A percentile compares a stretch with the other conserved stretches of the same genome.
phyloP scores from a whole-genome alignment of 352 stramenopile genomes.

The Phytophthora hibernalis region DNA sequence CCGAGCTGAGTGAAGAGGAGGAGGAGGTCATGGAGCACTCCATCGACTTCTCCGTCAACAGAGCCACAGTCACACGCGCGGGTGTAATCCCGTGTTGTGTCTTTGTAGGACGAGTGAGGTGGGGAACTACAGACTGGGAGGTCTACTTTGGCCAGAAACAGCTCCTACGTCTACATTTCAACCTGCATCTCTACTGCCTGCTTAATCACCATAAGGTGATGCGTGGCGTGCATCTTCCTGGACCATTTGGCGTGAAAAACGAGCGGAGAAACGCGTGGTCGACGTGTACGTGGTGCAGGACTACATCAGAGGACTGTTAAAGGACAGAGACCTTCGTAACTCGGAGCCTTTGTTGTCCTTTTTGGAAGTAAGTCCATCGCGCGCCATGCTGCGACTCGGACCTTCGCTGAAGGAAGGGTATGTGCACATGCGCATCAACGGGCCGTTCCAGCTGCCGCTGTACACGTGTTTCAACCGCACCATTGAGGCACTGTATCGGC shows the following conservation, averaged over 20 bases:
- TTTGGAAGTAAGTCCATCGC: conserved; percentile 80
- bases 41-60: conserved; percentile 79
- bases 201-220: conserved; percentile 57
- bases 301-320: conserved; percentile 73
- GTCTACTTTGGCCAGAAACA: conserved; percentile 91
- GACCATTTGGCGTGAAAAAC: conserved; percentile 87
- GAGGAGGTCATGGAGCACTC: conserved; percentile 77
- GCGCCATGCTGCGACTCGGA: conserved; percentile 75
- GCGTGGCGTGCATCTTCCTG: conserved; percentile 65
- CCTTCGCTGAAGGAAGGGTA: conserved; percentile 88
- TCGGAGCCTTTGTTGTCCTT: conserved; percentile 83
- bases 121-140: conserved; percentile 83
- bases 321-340: conserved; percentile 72
- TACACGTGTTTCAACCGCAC: conserved; percentile 88
- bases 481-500: conserved; percentile 83
- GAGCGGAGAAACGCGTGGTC: conserved; percentile 65
- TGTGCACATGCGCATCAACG: conserved; percentile 91
- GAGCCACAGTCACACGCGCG: conserved; percentile 71
- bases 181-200: conserved; percentile 60
- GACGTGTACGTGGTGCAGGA: conserved; percentile 80
- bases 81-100: conserved; percentile 84
- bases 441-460: conserved; percentile 83
- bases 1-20: conserved; percentile 51
- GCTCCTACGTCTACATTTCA: conserved; percentile 75
- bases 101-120: conserved; percentile 82